Evolutionary conservation across 768 basidiomycete genomes (phyloP), one percentile per base, ranked within the genome.

Genomic region (Dacryopinax primogenitus): DNA sequence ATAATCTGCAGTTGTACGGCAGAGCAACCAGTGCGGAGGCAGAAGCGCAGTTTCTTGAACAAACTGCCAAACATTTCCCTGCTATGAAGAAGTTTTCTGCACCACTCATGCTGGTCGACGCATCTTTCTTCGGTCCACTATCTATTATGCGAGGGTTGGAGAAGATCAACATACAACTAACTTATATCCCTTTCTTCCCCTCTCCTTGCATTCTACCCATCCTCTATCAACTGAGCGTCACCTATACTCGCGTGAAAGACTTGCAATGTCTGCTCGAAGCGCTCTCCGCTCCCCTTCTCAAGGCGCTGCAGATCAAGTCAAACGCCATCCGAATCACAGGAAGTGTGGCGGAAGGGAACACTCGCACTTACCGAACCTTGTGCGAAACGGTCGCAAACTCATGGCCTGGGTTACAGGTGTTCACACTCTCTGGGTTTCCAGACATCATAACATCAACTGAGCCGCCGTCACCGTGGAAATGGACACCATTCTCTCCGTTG

Each of bases 321-420:
- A 58, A 58, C 51, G 51, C 51, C 26, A 58, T 58, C 51, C 51
- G 51, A 4, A 58, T 58, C 30, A 58, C 51, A 15, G 51, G 51
- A 11, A 18, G 26, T 15, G 51, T 30, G 30, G 51, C 51, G 7
- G 51, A 23, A 4, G 51, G 51, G 4, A 58, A 58, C 51, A 58
- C 51, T 3, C 51, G 51, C 4, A 13, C 51, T 3, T 58, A 58
- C 21, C 51, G 51, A 7, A 58, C 11, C 26, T 30, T 58, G 11
- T 58, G 51, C 51, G 15, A 3, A 6, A 58, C 26, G 26, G 32
- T 58, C 51, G 51, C 51, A 3, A 3, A 30, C 18, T 58, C 51
- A 15, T 58, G 51, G 51, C 51, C 51, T 15, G 51, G 13, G 4
- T 30, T 58, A 30, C 51, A 18, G 3, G 51, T 58, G 4, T 58